A percentile compares a stretch with the other conserved stretches of the same genome.
phyloP scores from a whole-genome alignment of 2,329 filamentous ascomycete species.

The Graphiopsis chlorocephala region DNA sequence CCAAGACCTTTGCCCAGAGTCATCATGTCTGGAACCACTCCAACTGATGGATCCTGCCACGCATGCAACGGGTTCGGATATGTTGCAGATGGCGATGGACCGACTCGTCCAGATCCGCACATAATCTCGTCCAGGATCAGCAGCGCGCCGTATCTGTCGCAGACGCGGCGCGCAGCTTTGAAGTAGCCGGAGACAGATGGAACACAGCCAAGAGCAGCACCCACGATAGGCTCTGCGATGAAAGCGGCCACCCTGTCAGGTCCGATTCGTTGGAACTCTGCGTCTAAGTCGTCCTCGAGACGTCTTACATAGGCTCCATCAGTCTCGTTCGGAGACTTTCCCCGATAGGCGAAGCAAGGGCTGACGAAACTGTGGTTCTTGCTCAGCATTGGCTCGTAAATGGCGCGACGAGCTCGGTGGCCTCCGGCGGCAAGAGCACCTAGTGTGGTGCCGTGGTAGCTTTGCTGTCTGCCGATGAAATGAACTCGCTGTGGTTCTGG shows the following conservation, averaged over 20 bases:
- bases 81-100: constrained; percentile 37
- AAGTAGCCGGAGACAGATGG: constrained; percentile 67
- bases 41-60: constrained; percentile 55
- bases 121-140: constrained; percentile 80
- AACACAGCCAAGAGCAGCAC: constrained; percentile 68
- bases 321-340: constrained; percentile 50
- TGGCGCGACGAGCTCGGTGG: constrained; percentile 57
- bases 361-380: constrained; percentile 57
- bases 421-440: constrained; percentile 65
- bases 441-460: constrained; percentile 70
- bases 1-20: constrained; percentile 66
- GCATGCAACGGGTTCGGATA: constrained; percentile 50
- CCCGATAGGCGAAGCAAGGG: constrained; percentile 65
- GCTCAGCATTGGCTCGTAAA: constrained; percentile 60
- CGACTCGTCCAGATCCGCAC: constrained; percentile 63
- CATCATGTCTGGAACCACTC: constrained; percentile 61
- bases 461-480: constrained; percentile 64
- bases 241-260: constrained; percentile 68
- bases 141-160: constrained; percentile 67
- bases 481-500: constrained; percentile 54
- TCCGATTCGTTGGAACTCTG: constrained; percentile 62
- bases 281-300: constrained; percentile 64
- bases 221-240: constrained; percentile 70
- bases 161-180: constrained; percentile 63
- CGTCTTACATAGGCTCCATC: constrained; percentile 59